Evolutionary conservation across 2,329 filamentous ascomycete genomes (phyloP).

Genomic region (Fusarium euwallaceae): DNA sequence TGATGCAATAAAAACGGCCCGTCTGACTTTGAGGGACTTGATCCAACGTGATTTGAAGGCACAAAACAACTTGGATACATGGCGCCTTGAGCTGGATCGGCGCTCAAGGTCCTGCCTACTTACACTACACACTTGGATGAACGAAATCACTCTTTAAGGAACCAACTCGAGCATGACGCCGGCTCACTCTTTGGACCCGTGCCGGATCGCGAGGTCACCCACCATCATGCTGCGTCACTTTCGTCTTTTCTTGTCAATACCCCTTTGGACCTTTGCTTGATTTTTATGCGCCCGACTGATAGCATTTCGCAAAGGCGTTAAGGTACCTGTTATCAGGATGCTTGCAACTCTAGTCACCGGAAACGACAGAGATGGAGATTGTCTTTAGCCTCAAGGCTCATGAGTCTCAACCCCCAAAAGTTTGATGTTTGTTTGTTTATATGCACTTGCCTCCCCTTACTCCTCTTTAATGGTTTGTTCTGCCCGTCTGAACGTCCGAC

Average conservation of each 20-base stretch:
- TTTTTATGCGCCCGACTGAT: constrained; percentile 22
- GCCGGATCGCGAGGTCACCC: constrained; percentile 31
- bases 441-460: not conserved
- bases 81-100: constrained; percentile 2
- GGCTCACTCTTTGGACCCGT: constrained; percentile 23
- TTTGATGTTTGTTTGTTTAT: constrained; percentile 9
- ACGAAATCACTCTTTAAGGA: not conserved
- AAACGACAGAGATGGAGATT: constrained; percentile 32
- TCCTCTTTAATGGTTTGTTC: constrained; percentile 1
- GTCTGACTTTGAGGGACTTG: not conserved
- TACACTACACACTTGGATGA: not conserved
- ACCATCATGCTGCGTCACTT: constrained; percentile 16
- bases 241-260: constrained; percentile 39
- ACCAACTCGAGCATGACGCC: constrained; percentile 6
- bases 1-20: constrained; percentile 49
- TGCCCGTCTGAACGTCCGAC: not conserved
- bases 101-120: not conserved
- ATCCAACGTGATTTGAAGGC: not conserved
- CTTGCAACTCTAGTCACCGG: constrained; percentile 14
- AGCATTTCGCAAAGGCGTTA: constrained; percentile 40
- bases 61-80: not conserved
- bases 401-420: constrained; percentile 21
- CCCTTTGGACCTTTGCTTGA: constrained; percentile 16
- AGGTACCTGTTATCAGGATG: constrained; percentile 19
- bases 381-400: constrained; percentile 14